These are phyloP conservation scores for Herpetomonas tarakana DNA, from an alignment of 208 protist genomes.

Conservation along the genomic window DNA sequence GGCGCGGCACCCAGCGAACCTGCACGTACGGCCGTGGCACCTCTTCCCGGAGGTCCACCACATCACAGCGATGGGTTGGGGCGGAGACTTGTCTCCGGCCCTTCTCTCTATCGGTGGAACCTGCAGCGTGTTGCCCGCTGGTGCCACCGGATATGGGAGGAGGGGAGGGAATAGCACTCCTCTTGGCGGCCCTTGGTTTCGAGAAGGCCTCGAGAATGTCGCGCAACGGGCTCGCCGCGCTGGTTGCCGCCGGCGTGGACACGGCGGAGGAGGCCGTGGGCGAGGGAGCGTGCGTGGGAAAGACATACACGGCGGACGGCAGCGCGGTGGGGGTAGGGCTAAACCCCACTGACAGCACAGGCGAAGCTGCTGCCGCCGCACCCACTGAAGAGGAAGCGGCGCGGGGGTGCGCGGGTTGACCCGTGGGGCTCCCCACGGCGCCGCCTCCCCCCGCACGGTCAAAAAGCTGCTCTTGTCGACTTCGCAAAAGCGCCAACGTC, in stretches of 20 bases:
- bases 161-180: not conserved
- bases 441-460: not conserved
- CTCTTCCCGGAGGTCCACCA: not conserved
- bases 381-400: too few species aligned
- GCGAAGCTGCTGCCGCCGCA: too few species aligned
- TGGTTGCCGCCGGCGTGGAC: conserved; percentile 5
- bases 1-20: not conserved
- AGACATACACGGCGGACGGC: too few species aligned
- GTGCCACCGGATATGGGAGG: too few species aligned
- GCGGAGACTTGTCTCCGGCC: too few species aligned
- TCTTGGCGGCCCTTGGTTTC: conserved; percentile 15
- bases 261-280: not conserved
- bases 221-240: conserved; percentile 16
- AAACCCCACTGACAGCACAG: too few species aligned
- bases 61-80: too few species aligned
- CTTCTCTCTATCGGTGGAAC: too few species aligned
- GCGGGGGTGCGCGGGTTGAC: too few species aligned
- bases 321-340: too few species aligned
- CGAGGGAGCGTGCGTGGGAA: conserved; percentile 1
- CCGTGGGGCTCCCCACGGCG: too few species aligned
- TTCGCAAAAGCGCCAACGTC: conserved; percentile 16
- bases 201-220: conserved; percentile 57
- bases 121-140: too few species aligned
- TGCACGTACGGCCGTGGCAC: not conserved
- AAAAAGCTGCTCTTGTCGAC: conserved; percentile 12